Percentiles rank a stretch among this genome's conserved stretches.
phyloP scores from a whole-genome alignment of 2,329 filamentous ascomycete genomes.

The Exserohilum rostratum region DNA sequence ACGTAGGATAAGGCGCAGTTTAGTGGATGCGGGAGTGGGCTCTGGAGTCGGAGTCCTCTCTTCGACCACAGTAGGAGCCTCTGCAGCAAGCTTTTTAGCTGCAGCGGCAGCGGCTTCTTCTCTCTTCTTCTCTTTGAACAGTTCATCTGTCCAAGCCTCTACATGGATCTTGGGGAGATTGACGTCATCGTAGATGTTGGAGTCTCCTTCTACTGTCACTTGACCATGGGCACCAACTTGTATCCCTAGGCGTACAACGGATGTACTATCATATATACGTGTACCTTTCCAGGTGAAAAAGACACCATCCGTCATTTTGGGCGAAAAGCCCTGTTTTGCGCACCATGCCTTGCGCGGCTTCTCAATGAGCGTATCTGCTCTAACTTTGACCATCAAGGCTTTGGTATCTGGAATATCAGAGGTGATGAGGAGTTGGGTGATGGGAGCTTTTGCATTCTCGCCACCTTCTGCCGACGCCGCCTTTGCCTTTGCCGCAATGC shows the following conservation, averaged over 20 bases:
- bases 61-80: conserved; percentile 25
- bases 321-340: conserved; percentile 61
- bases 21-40: conserved; percentile 27
- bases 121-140: conserved; percentile 61
- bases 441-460: conserved; percentile 19
- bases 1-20: conserved; percentile 58
- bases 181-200: conserved; percentile 60
- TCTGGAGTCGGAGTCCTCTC: conserved; percentile 26
- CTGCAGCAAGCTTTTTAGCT: conserved; percentile 47
- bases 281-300: conserved; percentile 81
- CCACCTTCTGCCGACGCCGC: conserved; percentile 9
- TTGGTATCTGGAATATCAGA: conserved; percentile 68
- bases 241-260: conserved; percentile 56
- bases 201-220: conserved; percentile 45
- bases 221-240: conserved; percentile 51
- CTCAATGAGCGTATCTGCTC: conserved; percentile 70
- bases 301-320: conserved; percentile 59
- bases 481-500: conserved; percentile 27
- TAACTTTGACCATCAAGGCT: conserved; percentile 68
- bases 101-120: conserved; percentile 34
- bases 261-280: conserved; percentile 76
- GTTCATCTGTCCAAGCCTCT: conserved; percentile 75
- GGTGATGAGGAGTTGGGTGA: conserved; percentile 70
- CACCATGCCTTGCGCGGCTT: conserved; percentile 75
- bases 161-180: conserved; percentile 66